Evolutionary conservation across 2,329 filamentous ascomycete species (phyloP).

Genomic region (Claviceps purpurea): DNA sequence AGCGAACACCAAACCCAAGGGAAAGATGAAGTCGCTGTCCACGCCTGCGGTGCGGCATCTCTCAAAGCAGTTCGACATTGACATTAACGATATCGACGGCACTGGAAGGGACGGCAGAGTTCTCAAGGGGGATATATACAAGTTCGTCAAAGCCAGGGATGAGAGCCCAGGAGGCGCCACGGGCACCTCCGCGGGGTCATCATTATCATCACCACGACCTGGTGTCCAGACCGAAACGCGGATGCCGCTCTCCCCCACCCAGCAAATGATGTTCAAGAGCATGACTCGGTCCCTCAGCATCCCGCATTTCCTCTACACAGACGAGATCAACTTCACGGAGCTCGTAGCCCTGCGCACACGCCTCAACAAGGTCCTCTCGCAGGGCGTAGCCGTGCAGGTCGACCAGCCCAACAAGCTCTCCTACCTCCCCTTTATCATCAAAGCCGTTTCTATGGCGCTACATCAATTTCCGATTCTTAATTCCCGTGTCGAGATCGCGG

Average conservation of each 20-base stretch:
- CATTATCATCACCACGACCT: neutral
- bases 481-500: conserved; percentile 55
- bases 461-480: conserved; percentile 78
- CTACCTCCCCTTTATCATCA: conserved; percentile 88
- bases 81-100: conserved; percentile 66
- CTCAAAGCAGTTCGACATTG: conserved; percentile 63
- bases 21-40: conserved; percentile 62
- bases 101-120: conserved; percentile 87
- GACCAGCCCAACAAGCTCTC: conserved; percentile 54
- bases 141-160: conserved; percentile 46
- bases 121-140: conserved; percentile 80
- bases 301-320: conserved; percentile 90
- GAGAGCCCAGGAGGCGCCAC: conserved; percentile 15
- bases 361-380: conserved; percentile 51
- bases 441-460: conserved; percentile 79
- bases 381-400: conserved; percentile 27
- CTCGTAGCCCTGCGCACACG: conserved; percentile 60
- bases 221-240: conserved; percentile 52
- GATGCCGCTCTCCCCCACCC: conserved; percentile 60
- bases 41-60: conserved; percentile 88
- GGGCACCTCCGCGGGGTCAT: conserved; percentile 11
- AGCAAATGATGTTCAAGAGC: conserved; percentile 90
- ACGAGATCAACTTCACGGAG: conserved; percentile 71
- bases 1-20: conserved; percentile 24
- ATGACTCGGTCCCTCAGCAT: conserved; percentile 90